Base-by-base conservation (phyloP, 2,329 filamentous ascomycete genomes). In the Fonsecaea multimorphosa region DNA sequence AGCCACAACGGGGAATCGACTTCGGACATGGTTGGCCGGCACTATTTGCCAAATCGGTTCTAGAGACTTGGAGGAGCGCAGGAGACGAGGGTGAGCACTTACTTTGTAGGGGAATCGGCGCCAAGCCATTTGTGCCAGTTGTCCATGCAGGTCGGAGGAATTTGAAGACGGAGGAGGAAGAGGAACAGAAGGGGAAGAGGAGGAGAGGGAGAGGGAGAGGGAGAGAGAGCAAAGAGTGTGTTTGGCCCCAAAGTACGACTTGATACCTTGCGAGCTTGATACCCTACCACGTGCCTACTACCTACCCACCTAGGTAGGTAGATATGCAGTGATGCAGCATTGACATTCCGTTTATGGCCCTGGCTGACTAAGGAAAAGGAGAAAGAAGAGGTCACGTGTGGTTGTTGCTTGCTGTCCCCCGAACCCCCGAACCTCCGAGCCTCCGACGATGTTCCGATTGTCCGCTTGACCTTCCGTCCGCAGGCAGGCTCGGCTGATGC, bases 11-110 rank as follows among this genome's bases (percentile, higher is more conserved):
- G 38, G 16, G 22, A 49, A 24, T 19, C 7, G 38, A 6, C n/a
- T n/a, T n/a, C n/a, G 38, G 11, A 22, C 36, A 14, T 65, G 63
- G 53, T 62, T 65, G 53, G 58, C 27, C 31, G 32, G 32, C 12
- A 65, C 29, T 11, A 24, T 40, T 62, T 65, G 24, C 63, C 58
- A 19, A 44, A 65, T 55, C 34, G 8, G 32, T 27, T 22, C 16
- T 57, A 61, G 29, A 12, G 51, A 29, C n/a, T 46, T 34, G 32
- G 19, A 49, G 38, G 52, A 49, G 29, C 19, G 46, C 53, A 19
- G 19, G 22, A 59, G 29, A 32, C 22, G n/a, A 40, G 38, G 34
- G 34, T 38, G 14, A 40, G 16, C 38, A 19, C 11, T 34, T 9
- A 12, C 1, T 24, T 51, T 9, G 46, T 3, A 29, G 22, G 6